phyloP scores from a whole-genome alignment of 331 rosid genomes.

The Malus hybrid region DNA sequence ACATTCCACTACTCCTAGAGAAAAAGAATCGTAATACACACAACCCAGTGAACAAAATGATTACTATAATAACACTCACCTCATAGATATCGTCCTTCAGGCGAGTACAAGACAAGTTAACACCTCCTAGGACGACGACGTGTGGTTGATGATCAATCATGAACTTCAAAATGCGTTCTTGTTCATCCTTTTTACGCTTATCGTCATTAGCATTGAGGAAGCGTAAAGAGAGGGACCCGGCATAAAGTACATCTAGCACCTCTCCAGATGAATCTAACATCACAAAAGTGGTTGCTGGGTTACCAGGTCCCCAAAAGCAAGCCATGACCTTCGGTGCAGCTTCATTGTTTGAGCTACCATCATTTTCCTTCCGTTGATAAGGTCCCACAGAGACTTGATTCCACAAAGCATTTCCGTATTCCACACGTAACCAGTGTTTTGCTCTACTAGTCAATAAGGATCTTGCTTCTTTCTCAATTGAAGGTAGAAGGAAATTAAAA shows the following conservation, averaged over 20 bases:
- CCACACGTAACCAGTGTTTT: constrained; percentile 69
- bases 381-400: constrained; percentile 90
- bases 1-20: too few species aligned
- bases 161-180: constrained; percentile 90
- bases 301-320: constrained; percentile 99
- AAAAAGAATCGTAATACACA: too few species aligned
- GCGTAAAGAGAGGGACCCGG: constrained; percentile 76
- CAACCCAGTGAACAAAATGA: background rate
- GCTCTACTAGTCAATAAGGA: constrained; percentile 65
- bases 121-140: constrained; percentile 92
- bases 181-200: constrained; percentile 85
- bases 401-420: constrained; percentile 85
- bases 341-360: constrained; percentile 73
- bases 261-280: constrained; percentile 97
- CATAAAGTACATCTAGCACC: constrained; percentile 84
- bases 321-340: constrained; percentile 99
- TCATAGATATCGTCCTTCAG: constrained; percentile 95
- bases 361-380: constrained; percentile 87
- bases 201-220: constrained; percentile 73
- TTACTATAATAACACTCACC: constrained; percentile 38
- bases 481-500: constrained; percentile 71
- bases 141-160: constrained; percentile 99
- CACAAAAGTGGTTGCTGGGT: constrained; percentile 91
- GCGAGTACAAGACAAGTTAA: constrained; percentile 80
- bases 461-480: constrained; percentile 96